Base-by-base conservation (phyloP, 805 yeast genomes). In the Ascoidea asiatica region DNA sequence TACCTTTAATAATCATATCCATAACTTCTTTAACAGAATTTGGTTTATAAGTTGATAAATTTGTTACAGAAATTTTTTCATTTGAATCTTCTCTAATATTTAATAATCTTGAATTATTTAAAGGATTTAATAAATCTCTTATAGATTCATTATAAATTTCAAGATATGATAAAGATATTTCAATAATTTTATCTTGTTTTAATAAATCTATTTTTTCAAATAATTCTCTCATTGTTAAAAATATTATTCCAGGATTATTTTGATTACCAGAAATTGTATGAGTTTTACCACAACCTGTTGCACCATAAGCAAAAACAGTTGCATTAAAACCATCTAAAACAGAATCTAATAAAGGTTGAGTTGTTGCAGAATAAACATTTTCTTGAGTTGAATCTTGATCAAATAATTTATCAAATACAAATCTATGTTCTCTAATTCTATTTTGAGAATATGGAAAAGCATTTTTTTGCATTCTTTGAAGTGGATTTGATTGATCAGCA, bases 251-350 rank as follows among this genome's bases (percentile, higher is more conserved):
- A 0, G 95, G 95, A 21, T 72, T 63, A 2, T 73, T 73, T 0
- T 77, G 70, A 0, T 79, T 72, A 0, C 96, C 96, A 57, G 81
- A 74, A 29, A 89, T 83, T 0, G 97, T 89, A 58, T 82, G 87
- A 0, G 97, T 89, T 57, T 89, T 89, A n/a, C 97, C 97, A 60
- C 97, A 89, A 0, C 97, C 97, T 0, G 97, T 89, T 22, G 97
- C 95, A 1, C 97, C 97, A 58, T 89, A 89, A 0, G 97, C 97
- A 65, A 89, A 89, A 0, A 89, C 86, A 0, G 96, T 87, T 5
- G 95, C 81, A 58, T 90, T 88, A 61, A 67, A 85, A 0, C 97
- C 97, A 49, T 84, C 92, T 38, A 89, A 59, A 0, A 87, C 78
- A 37, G 80, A 72, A 48, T 79, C 86, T 5, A 89, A 65, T 41